phyloP scores from a whole-genome alignment of 1,139 yeast species.

The Kodamaea suecica region DNA sequence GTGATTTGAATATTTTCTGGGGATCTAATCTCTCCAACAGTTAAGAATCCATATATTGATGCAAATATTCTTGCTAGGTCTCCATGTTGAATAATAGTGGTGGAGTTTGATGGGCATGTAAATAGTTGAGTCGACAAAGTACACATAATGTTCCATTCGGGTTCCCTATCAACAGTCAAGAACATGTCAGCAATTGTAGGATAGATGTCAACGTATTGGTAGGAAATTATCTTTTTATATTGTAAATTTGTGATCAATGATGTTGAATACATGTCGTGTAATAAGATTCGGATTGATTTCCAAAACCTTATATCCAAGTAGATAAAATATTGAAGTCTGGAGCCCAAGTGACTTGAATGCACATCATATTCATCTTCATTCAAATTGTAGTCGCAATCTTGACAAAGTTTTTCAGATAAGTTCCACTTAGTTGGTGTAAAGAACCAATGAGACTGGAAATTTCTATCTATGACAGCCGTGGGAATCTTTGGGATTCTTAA shows the following conservation, averaged over 20 bases:
- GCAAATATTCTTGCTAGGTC: conserved; percentile 67
- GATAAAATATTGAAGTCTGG: conserved; percentile 74
- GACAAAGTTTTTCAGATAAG: conserved; percentile 38
- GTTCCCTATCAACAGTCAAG: conserved; percentile 71
- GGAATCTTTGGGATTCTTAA: conserved; percentile 38
- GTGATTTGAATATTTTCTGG: conserved; percentile 44
- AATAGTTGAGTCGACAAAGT: conserved; percentile 81
- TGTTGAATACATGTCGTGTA: conserved; percentile 69
- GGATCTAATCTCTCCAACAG: conserved; percentile 52
- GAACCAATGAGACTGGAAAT: conserved; percentile 32
- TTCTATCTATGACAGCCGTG: conserved; percentile 8
- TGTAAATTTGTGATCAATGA: conserved; percentile 64
- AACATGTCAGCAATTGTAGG: conserved; percentile 76
- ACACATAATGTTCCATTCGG: conserved; percentile 74
- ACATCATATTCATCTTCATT: conserved; percentile 26
- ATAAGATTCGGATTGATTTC: conserved; percentile 56
- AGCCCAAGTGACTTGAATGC: conserved; percentile 46
- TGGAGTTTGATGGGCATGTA: conserved; percentile 77
- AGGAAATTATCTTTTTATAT: conserved; percentile 60
- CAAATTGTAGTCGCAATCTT: conserved; percentile 45
- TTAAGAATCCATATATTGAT: conserved; percentile 61
- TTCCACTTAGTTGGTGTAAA: conserved; percentile 41
- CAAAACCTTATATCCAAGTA: conserved; percentile 71
- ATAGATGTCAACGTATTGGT: conserved; percentile 80
- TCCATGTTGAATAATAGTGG: conserved; percentile 65